Base-by-base conservation (phyloP, 179 eudicot genomes). In the Beta corolliflora region DNA sequence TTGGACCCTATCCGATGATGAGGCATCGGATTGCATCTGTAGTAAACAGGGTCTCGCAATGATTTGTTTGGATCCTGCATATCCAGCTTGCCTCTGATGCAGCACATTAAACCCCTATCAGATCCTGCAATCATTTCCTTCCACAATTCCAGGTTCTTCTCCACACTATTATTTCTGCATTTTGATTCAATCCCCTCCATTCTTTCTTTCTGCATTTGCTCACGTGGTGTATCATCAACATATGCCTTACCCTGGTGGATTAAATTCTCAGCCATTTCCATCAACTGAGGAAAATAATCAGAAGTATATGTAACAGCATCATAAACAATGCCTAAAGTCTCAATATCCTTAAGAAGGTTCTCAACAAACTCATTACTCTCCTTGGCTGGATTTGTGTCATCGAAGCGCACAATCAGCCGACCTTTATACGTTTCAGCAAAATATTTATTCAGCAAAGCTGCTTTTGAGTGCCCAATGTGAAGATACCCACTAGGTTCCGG, bases 401-500 rank as follows among this genome's bases (percentile, higher is more conserved):
- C 99, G 87, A 97, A 94, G 5, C 99, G 97, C 50, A 97, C 80
- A 82, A 97, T 94, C 67, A 97, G 76, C 80, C 86, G 83, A 15
- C 99, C 99, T 73, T 94, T 83, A 82, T 97, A 97, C 80, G 86
- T 89, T 69, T 94, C 89, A 81, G 98, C 98, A 89, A 97, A 97
- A 83, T 94, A 88, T 79, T 94, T 92, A 81, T 97, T 97, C 80
- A 94, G 83, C 54, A 97, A 83, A 10, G 95, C 99, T 52, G 99
- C 98, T 83, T 97, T 97, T 41, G 98, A 86, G 78, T 97, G 99
- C 18, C 99, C 99, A 67, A 97, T 97, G 80, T 97, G 99, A 61
- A 97, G 97, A 85, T 90, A 97, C 13, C 99, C 99, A 88, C 99
- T 97, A 25, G 99, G 99, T 83, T 97, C 99, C 14, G 99, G 99